These are phyloP conservation scores for Ophiostoma sp. DNA, from an alignment of 2,329 filamentous ascomycete species.

Conservation along the genomic window DNA sequence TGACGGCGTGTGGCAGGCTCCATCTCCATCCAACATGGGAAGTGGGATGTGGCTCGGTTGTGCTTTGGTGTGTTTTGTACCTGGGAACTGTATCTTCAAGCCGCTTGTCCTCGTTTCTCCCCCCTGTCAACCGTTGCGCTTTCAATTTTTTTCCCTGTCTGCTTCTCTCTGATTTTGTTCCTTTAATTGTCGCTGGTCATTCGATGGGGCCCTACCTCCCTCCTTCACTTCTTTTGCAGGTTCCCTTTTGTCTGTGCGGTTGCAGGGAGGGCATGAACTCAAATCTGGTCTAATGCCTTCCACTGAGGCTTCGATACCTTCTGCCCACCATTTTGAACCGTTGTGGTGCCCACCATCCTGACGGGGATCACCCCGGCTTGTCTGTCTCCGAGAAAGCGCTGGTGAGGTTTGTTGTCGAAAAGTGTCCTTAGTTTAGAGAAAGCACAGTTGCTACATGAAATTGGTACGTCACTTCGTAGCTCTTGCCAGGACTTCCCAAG, in stretches of 20 bases:
- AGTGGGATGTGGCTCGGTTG: neutral
- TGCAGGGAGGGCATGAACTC: conserved; percentile 22
- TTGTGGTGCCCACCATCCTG: neutral
- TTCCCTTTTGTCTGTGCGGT: conserved; percentile 26
- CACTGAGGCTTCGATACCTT: conserved; percentile 22
- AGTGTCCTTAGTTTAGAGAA: neutral
- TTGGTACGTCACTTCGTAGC: neutral
- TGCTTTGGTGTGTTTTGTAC: neutral
- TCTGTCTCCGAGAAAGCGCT: neutral
- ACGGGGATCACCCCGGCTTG: neutral
- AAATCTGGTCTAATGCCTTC: conserved; percentile 24
- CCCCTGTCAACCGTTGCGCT: neutral
- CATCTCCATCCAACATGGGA: neutral
- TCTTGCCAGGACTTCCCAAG: too few relatives aligned
- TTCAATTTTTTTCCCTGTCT: neutral
- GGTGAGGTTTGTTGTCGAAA: neutral
- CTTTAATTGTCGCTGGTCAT: neutral
- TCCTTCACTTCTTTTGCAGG: neutral
- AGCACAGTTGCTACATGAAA: neutral
- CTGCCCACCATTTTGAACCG: neutral
- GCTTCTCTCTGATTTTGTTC: neutral
- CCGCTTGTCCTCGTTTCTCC: neutral
- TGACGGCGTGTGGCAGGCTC: neutral
- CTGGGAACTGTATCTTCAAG: neutral
- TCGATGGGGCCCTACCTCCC: neutral